Evolutionary conservation across 306 rosid genomes (phyloP).

Genomic region (Cucumis cinereus): DNA sequence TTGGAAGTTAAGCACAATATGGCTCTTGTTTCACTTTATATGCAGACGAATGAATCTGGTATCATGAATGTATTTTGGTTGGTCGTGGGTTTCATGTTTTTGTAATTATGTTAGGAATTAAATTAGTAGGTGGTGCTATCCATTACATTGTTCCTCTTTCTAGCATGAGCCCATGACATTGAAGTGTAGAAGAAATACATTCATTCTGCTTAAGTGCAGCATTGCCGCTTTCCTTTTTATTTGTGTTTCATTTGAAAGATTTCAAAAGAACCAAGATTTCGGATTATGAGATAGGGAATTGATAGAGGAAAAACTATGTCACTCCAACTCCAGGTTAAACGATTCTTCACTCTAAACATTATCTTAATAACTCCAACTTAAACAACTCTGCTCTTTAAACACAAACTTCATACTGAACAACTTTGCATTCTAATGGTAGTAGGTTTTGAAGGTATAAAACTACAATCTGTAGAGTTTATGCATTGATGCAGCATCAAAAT

Average conservation of each 20-base stretch:
- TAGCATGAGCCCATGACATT: not conserved
- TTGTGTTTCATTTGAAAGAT: not conserved
- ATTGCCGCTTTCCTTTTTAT: not conserved
- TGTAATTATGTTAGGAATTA: not conserved
- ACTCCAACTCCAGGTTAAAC: not conserved
- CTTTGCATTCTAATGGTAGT: too few relatives aligned
- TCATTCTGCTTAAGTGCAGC: not conserved
- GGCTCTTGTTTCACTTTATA: not conserved
- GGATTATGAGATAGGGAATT: not conserved
- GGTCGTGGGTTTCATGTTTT: not conserved
- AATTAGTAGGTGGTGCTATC: not conserved
- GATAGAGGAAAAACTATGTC: not conserved
- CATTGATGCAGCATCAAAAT: not conserved
- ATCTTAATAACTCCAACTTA: too few relatives aligned
- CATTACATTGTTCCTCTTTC: not conserved
- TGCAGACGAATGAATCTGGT: not conserved
- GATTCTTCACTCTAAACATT: too few relatives aligned
- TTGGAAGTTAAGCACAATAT: not conserved
- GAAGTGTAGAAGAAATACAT: not conserved
- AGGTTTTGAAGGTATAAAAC: not conserved
- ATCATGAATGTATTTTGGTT: not conserved
- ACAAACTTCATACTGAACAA: too few relatives aligned
- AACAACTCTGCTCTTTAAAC: too few relatives aligned
- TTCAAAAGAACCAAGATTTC: not conserved
- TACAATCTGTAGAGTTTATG: not conserved